phyloP scores from a whole-genome alignment of 1,139 yeast species.

The Waltiozyma sp. region DNA sequence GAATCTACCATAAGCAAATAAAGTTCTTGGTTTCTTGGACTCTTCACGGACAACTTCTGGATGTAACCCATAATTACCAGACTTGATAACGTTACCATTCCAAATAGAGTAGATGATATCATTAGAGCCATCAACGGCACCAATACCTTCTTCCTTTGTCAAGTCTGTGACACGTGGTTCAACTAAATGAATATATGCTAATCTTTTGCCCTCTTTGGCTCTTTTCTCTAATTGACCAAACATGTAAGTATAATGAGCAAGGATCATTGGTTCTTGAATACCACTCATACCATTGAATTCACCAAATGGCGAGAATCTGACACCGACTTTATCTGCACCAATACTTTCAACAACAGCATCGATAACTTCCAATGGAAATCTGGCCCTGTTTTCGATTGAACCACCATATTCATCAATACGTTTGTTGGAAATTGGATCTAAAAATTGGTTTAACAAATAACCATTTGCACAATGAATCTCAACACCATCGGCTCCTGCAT shows the following conservation, averaged over 20 bases:
- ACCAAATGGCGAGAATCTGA: constrained; percentile 25
- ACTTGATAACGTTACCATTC: constrained; percentile 27
- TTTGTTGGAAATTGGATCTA: constrained; percentile 25
- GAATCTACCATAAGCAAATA: constrained; percentile 26
- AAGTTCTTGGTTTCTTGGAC: neutral
- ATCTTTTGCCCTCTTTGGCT: constrained; percentile 26
- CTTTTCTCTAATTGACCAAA: constrained; percentile 26
- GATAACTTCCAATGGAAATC: constrained; percentile 22
- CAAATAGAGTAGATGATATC: constrained; percentile 22
- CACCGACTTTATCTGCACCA: constrained; percentile 20
- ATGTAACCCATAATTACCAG: constrained; percentile 24
- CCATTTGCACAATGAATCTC: constrained; percentile 29
- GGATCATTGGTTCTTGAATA: constrained; percentile 19
- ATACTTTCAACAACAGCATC: constrained; percentile 21
- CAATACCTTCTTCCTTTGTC: constrained; percentile 1
- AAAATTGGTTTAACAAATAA: constrained; percentile 24
- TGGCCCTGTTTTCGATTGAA: constrained; percentile 26
- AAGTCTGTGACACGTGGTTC: constrained; percentile 28
- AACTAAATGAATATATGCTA: constrained; percentile 44
- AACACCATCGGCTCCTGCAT: constrained; percentile 28
- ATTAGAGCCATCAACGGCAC: constrained; percentile 19
- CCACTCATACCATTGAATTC: constrained; percentile 26
- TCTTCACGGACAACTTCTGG: neutral
- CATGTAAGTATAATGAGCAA: constrained; percentile 28
- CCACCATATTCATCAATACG: constrained; percentile 36